phyloP scores from a whole-genome alignment of 768 basidiomycete genomes.

The Termitomyces bulborhizus region DNA sequence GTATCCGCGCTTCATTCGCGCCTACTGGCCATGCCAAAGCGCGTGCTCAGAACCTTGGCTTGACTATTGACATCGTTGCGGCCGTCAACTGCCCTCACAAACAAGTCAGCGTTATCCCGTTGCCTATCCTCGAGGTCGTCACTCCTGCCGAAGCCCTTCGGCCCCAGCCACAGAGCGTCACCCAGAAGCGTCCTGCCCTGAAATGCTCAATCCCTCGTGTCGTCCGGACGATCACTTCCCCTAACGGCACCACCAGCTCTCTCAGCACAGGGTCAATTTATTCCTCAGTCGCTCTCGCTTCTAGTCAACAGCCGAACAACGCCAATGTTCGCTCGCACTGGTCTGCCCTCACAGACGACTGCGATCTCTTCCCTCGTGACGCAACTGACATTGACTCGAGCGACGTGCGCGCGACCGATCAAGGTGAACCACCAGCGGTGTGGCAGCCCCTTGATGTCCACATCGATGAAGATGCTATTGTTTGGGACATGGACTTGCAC shows the following conservation, averaged over 20 bases:
- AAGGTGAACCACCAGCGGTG: neutral
- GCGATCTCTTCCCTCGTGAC: slow-evolving; percentile 8
- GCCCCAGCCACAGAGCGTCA: neutral
- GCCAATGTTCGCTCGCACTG: slow-evolving; percentile 11
- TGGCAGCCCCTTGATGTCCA: slow-evolving; percentile 21
- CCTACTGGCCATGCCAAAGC: slow-evolving; percentile 42
- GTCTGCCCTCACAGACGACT: slow-evolving; percentile 7
- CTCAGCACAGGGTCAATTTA: slow-evolving; percentile 4
- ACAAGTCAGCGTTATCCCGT: slow-evolving; percentile 33
- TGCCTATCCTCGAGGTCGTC: slow-evolving; percentile 28
- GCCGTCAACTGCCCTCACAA: slow-evolving; percentile 34
- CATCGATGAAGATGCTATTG: slow-evolving; percentile 19
- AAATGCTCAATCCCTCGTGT: slow-evolving; percentile 20
- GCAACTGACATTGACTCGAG: neutral
- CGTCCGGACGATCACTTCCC: slow-evolving; percentile 14
- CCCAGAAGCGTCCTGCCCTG: slow-evolving; percentile 14
- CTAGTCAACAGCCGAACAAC: neutral
- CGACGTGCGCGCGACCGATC: slow-evolving; percentile 9
- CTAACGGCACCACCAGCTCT: slow-evolving; percentile 17
- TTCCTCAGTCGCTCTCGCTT: slow-evolving; percentile 4
- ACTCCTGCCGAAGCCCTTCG: slow-evolving; percentile 7
- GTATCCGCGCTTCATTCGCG: slow-evolving; percentile 25
- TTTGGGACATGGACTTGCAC: slow-evolving; percentile 16
- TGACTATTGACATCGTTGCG: slow-evolving; percentile 35
- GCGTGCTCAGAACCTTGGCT: slow-evolving; percentile 37